Conservation (phyloP, 768 basidiomycete genomes). For the Tephrocybe rancida region DNA sequence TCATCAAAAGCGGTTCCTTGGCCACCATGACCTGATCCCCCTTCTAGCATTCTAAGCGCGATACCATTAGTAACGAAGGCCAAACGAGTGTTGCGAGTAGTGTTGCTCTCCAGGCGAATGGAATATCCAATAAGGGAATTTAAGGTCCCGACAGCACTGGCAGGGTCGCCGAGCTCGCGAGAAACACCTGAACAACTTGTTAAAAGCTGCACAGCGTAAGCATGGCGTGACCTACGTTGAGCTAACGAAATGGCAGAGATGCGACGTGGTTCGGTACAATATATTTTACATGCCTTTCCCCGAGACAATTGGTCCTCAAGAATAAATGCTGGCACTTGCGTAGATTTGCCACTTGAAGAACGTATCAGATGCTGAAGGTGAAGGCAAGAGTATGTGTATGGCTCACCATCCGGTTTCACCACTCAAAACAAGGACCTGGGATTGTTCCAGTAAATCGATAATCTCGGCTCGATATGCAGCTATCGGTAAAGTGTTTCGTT, state of each 20-base stretch:
- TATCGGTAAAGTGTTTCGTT: conserved; percentile 84
- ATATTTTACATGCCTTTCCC: conserved; percentile 87
- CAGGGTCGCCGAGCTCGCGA: conserved; percentile 85
- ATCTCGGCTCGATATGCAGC: conserved; percentile 80
- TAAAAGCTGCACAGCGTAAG: background rate
- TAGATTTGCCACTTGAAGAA: conserved; percentile 84
- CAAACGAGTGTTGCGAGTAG: conserved; percentile 74
- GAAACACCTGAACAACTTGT: conserved; percentile 59
- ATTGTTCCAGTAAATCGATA: conserved; percentile 62
- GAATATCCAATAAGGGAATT: conserved; percentile 91
- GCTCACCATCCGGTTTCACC: conserved; percentile 46
- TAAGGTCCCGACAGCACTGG: conserved; percentile 73
- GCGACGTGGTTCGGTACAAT: conserved; percentile 92
- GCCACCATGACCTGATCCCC: conserved; percentile 67
- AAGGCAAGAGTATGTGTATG: background rate
- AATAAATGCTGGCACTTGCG: conserved; percentile 92
- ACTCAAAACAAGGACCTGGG: conserved; percentile 86
- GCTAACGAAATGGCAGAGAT: conserved; percentile 97
- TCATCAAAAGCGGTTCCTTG: conserved; percentile 89
- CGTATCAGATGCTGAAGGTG: conserved; percentile 4
- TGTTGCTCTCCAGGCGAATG: conserved; percentile 89
- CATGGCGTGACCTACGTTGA: conserved; percentile 52
- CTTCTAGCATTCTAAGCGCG: conserved; percentile 95
- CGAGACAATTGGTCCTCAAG: conserved; percentile 85
- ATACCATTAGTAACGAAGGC: conserved; percentile 94